Conservation (phyloP, 345 rosid genomes). For the Eutrema heterophyllum region DNA sequence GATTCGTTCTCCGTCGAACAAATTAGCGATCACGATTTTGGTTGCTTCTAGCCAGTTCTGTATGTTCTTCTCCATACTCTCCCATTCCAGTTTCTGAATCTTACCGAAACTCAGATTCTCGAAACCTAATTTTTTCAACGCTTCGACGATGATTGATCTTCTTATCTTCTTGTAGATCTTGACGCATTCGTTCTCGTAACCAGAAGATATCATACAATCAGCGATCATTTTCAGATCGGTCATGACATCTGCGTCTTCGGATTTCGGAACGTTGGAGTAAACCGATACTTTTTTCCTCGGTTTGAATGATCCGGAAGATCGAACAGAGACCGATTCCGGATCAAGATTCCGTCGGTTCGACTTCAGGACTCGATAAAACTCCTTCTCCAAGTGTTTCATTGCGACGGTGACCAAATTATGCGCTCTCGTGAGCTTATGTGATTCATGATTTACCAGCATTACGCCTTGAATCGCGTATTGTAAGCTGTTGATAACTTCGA, state of each 20-base stretch:
- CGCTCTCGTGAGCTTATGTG: conserved; percentile 50
- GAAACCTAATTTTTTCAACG: conserved; percentile 50
- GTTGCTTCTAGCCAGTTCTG: conserved; percentile 54
- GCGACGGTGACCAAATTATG: conserved; percentile 52
- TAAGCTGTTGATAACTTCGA: conserved; percentile 40
- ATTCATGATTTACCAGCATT: conserved; percentile 28
- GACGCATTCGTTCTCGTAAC: conserved; percentile 67
- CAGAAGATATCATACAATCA: conserved; percentile 80
- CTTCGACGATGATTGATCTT: conserved; percentile 66
- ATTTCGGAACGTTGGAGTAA: conserved; percentile 14
- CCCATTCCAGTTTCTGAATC: conserved; percentile 73
- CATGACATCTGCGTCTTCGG: conserved; percentile 41
- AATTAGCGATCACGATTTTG: conserved; percentile 37
- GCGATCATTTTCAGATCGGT: conserved; percentile 66
- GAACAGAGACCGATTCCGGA: conserved; percentile 48
- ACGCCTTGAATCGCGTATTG: conserved; percentile 63
- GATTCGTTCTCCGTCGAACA: conserved; percentile 60
- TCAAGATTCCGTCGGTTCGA: conserved; percentile 45
- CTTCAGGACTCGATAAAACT: conserved; percentile 60
- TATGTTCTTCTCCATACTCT: conserved; percentile 52
- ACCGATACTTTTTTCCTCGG: neutral
- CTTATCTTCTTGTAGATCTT: conserved; percentile 51
- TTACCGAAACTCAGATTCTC: conserved; percentile 42
- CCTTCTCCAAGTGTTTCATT: conserved; percentile 62
- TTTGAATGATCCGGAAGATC: conserved; percentile 21